Evolutionary conservation across 768 basidiomycete species (phyloP).

Genomic region (Suillus fuscotomentosus): DNA sequence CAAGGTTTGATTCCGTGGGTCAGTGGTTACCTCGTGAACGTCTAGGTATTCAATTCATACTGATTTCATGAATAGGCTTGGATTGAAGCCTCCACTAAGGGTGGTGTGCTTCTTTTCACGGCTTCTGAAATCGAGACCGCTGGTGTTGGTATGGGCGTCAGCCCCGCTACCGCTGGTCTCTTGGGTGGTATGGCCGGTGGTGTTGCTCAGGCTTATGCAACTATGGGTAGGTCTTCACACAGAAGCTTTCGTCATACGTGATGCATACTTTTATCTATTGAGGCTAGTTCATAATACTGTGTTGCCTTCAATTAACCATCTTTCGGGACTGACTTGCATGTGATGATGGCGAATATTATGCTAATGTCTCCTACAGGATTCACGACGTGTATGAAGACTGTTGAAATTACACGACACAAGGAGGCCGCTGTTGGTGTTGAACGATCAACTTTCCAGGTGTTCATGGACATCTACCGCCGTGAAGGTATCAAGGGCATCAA

Average conservation of each 20-base stretch:
- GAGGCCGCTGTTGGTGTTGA: conserved; percentile 80
- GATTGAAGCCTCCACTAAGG: conserved; percentile 99
- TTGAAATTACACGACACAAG: conserved; percentile 95
- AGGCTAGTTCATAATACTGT: conserved; percentile 21
- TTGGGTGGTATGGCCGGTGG: conserved; percentile 98
- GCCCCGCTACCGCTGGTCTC: conserved; percentile 80
- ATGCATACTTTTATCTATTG: conserved; percentile 12
- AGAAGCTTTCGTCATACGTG: conserved; percentile 11
- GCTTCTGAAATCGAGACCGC: conserved; percentile 91
- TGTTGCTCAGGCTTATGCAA: conserved; percentile 96
- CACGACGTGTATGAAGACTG: conserved; percentile 99
- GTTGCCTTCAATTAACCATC: conserved; percentile 14
- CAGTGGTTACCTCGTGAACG: conserved; percentile 22
- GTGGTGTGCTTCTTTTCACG: conserved; percentile 92
- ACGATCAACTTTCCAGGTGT: conserved; percentile 93
- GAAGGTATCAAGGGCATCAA: conserved; percentile 97
- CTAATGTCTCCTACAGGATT: conserved; percentile 59
- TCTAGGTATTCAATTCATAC: neutral
- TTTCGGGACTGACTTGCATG: conserved; percentile 10
- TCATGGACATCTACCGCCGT: conserved; percentile 89
- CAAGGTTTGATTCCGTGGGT: conserved; percentile 99
- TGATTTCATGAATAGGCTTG: conserved; percentile 64
- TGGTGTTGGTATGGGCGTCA: conserved; percentile 62
- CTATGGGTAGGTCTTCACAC: conserved; percentile 80
- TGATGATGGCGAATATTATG: neutral